phyloP scores from a whole-genome alignment of 495 filamentous ascomycete genomes.

The Lasiosphaeria ovina region DNA sequence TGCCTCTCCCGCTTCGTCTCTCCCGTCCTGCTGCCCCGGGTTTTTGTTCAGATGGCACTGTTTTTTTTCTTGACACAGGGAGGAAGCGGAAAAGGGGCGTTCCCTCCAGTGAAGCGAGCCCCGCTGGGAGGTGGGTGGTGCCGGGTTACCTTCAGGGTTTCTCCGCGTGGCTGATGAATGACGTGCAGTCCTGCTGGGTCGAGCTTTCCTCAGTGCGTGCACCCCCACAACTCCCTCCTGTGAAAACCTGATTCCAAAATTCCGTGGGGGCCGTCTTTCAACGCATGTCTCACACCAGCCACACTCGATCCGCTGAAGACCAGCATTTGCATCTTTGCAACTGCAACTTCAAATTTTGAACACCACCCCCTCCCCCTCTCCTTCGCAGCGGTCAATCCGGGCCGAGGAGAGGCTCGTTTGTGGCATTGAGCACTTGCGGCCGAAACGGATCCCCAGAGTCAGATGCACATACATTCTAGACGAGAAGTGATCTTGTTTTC shows the following conservation, averaged over 20 bases:
- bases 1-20: not conserved
- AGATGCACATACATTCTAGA: too few species aligned
- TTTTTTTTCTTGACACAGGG: not conserved
- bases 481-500: too few species aligned
- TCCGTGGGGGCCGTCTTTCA: not conserved
- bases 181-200: slow-evolving; percentile 17
- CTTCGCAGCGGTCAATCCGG: too few species aligned
- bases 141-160: slow-evolving; percentile 16
- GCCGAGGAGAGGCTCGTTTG: too few species aligned
- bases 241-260: not conserved
- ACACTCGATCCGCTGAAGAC: slow-evolving; percentile 15
- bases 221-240: not conserved
- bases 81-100: not conserved
- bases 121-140: not conserved
- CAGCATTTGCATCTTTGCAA: too few species aligned
- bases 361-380: too few species aligned
- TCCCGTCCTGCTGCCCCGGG: not conserved
- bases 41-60: not conserved
- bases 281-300: slow-evolving; percentile 12
- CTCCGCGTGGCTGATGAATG: slow-evolving; percentile 30
- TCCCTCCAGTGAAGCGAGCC: too few species aligned
- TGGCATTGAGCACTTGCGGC: too few species aligned
- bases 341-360: too few species aligned
- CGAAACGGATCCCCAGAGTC: too few species aligned
- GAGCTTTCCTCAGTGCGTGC: not conserved